Base-by-base conservation (phyloP, 108 stramenopile genomes). In the Poteriospumella lacustris region DNA sequence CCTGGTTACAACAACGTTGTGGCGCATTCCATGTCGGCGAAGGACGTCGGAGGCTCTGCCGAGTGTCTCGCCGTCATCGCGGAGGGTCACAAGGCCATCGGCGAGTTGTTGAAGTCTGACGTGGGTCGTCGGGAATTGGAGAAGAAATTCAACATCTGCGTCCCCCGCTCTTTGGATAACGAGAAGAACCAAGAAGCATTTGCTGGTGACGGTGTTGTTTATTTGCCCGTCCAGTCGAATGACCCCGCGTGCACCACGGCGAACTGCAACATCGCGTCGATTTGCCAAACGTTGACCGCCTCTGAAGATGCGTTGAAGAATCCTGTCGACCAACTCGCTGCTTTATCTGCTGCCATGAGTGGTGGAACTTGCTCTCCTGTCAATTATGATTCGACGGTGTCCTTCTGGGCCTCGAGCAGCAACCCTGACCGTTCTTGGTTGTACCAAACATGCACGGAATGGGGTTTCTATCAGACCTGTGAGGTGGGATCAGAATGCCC, bases 401-500 rank as follows among this genome's bases (percentile, higher is more conserved):
- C 12, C 41, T 44, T 33, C 33, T 52, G 9, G 5, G 38, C 70
- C 5, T 33, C 26, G 26, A 24, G 31, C 36, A 42, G 5, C 3
- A 73, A 73, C 42, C 70, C 70, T 44, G 43, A 26, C 42, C 78
- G 81, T 38, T 82, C 89, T 0, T 96, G 95, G 95, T 68, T 92
- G 34, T 97, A 90, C 86, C 94, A 94, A 83, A 95, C 95, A 9
- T 96, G 95, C 83, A 90, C 91, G 28, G 94, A 97, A 86, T 91
- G 96, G 75, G 97, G 94, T 0, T 97, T 92, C 68, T 95, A 93
- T 77, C 94, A 95, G 84, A 94, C 95, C 0, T 97, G 96, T 72
- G 72, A 87, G 24, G 44, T 43, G 19, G 85, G 88, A 15, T 78
- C 79, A 5, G 28, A 75, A 15, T 97, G 96, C 84, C 94, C 94